Base-by-base conservation (phyloP, 805 yeast species). In the Danielia oregonensis region DNA sequence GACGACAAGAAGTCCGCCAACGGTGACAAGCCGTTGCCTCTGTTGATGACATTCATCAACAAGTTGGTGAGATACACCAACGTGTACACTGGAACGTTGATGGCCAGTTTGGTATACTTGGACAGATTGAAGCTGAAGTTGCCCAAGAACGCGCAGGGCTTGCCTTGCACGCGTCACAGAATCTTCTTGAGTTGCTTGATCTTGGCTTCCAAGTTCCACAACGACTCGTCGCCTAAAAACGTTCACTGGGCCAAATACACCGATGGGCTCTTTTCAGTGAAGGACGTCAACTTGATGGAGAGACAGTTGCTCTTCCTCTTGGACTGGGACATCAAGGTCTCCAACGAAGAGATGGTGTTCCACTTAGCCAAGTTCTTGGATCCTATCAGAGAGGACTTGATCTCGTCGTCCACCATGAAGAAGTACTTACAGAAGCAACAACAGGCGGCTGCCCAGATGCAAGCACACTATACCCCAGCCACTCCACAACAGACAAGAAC, bases 261-360 rank as follows among this genome's bases (percentile, higher is more conserved):
- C 5, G 88, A 83, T 49, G 87, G 86, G 2, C 65, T 84, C 26
- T 82, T 84, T 60, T 63, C 69, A 30, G 59, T 71, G 36, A 78
- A 78, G 43, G 94, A 84, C 55, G 77, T 84, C 44, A 83, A 82
- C 57, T 65, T 82, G 42, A 84, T 84, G 88, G 94, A 84, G 60
- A 74, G 86, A 54, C 91, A 84, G 58, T 63, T 84, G 39, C 65
- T 83, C 33, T 76, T 70, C 51, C 64, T 83, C 32, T 62, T 84
- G 53, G 73, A 82, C 58, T 84, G 89, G 88, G 82, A 84, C 55
- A 63, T 82, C 42, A 59, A 65, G 37, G 70, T 76, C 26, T 52
- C 59, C 32, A 68, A 61, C 44, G 57, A 56, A 17, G 79, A 76
- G 37, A 63, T 76, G 55, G 46, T 57, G 28, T 42, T 40, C 18